Evolutionary conservation across 495 filamentous ascomycete genomes (phyloP).

Genomic region (Hypoxylon fuscum): DNA sequence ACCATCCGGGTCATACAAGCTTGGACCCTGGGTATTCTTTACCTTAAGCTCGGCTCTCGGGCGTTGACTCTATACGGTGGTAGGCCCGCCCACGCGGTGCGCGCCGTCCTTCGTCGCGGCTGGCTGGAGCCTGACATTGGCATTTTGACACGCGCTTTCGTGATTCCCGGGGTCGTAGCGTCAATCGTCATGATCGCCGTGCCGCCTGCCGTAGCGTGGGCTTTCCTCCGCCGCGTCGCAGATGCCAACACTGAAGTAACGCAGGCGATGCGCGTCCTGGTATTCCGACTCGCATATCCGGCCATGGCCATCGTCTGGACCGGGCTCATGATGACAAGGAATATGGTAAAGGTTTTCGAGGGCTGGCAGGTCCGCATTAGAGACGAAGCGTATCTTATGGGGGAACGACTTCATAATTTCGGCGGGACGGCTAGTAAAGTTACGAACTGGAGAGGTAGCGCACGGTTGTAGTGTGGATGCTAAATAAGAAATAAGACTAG

Average conservation of each 20-base stretch:
- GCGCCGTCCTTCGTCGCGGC: constrained; percentile 77
- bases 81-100: constrained; percentile 75
- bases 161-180: constrained; percentile 73
- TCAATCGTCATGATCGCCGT: constrained; percentile 65
- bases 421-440: constrained; percentile 39
- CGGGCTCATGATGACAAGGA: constrained; percentile 44
- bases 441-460: constrained; percentile 44
- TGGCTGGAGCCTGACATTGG: constrained; percentile 82
- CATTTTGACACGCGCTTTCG: constrained; percentile 82
- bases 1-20: constrained; percentile 89
- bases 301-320: constrained; percentile 60
- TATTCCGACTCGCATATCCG: constrained; percentile 80
- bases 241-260: constrained; percentile 45
- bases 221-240: constrained; percentile 43
- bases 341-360: constrained; percentile 69
- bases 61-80: constrained; percentile 70
- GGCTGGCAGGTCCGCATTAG: constrained; percentile 84
- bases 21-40: constrained; percentile 93
- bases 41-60: constrained; percentile 84
- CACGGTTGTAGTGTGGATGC: constrained; percentile 35
- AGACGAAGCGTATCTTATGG: constrained; percentile 96
- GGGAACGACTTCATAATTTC: constrained; percentile 92
- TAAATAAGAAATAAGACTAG: background rate
- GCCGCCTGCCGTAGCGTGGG: constrained; percentile 57
- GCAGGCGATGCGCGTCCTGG: constrained; percentile 56